phyloP scores from a whole-genome alignment of 768 basidiomycete species.

The Boletus barrowsii region DNA sequence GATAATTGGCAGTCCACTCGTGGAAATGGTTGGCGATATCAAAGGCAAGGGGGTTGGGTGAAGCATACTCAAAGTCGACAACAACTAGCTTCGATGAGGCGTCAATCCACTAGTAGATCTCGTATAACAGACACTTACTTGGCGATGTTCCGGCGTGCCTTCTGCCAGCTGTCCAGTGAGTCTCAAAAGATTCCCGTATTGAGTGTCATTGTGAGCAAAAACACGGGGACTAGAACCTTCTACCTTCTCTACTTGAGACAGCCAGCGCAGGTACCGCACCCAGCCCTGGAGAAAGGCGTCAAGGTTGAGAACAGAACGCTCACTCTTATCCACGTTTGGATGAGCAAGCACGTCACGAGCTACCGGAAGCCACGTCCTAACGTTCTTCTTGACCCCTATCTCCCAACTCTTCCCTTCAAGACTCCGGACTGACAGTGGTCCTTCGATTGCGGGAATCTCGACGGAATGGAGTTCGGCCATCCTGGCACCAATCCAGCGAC shows the following conservation, averaged over 20 bases:
- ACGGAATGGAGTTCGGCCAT: constrained; percentile 97
- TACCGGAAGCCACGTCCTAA: constrained; percentile 64
- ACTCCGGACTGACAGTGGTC: constrained; percentile 34
- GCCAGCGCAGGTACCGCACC: constrained; percentile 67
- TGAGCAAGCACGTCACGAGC: constrained; percentile 76
- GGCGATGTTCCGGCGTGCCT: constrained; percentile 68
- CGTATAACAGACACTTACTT: constrained; percentile 45
- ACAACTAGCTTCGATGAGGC: constrained; percentile 72
- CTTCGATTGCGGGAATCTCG: constrained; percentile 68
- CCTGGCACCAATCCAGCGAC: constrained; percentile 84
- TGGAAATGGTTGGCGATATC: constrained; percentile 98
- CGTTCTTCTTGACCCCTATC: constrained; percentile 62
- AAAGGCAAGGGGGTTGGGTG: constrained; percentile 87
- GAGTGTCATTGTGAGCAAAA: constrained; percentile 92
- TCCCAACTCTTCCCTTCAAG: constrained; percentile 51
- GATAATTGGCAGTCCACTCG: constrained; percentile 96
- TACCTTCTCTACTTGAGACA: constrained; percentile 55
- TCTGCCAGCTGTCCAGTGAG: constrained; percentile 51
- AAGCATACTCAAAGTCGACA: constrained; percentile 97
- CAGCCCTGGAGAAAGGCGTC: constrained; percentile 62
- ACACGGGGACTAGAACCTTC: constrained; percentile 64
- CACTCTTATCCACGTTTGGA: constrained; percentile 43
- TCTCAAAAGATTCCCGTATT: constrained; percentile 89
- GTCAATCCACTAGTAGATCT: constrained; percentile 11
- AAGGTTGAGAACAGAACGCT: constrained; percentile 58